These are phyloP conservation scores for Curvularia hawaiiensis DNA, from an alignment of 2,329 filamentous ascomycete genomes.

Conservation along the genomic window DNA sequence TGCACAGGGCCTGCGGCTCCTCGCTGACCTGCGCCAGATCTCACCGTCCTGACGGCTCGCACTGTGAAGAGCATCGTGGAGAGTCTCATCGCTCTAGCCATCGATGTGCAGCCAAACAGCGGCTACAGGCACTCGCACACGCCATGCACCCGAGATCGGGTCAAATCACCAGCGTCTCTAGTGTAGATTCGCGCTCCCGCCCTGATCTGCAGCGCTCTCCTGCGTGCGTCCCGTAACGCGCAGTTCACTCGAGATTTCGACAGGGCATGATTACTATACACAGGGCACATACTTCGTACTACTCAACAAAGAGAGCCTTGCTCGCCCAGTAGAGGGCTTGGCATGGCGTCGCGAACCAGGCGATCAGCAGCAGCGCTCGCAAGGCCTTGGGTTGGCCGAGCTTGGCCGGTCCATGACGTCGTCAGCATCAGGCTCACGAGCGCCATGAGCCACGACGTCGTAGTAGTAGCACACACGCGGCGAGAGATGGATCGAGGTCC, in stretches of 20 bases:
- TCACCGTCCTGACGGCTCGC: constrained; percentile 1
- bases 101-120: neutral
- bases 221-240: neutral
- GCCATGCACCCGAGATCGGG: neutral
- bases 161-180: neutral
- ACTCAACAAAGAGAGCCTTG: neutral
- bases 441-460: neutral
- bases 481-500: constrained; percentile 9
- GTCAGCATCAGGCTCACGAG: neutral
- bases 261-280: neutral
- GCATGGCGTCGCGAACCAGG: neutral
- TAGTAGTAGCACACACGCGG: neutral
- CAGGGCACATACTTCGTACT: neutral
- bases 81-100: neutral
- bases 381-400: neutral
- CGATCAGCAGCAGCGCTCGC: neutral
- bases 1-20: constrained; percentile 6
- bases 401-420: constrained; percentile 10
- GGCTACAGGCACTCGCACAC: neutral
- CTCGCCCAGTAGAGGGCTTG: neutral
- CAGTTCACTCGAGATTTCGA: neutral
- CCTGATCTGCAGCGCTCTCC: neutral
- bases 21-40: constrained; percentile 5
- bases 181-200: neutral
- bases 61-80: neutral